These are phyloP conservation scores for Bromus sterilis DNA, from an alignment of 176 grass and related monocot species.

Conservation along the genomic window DNA sequence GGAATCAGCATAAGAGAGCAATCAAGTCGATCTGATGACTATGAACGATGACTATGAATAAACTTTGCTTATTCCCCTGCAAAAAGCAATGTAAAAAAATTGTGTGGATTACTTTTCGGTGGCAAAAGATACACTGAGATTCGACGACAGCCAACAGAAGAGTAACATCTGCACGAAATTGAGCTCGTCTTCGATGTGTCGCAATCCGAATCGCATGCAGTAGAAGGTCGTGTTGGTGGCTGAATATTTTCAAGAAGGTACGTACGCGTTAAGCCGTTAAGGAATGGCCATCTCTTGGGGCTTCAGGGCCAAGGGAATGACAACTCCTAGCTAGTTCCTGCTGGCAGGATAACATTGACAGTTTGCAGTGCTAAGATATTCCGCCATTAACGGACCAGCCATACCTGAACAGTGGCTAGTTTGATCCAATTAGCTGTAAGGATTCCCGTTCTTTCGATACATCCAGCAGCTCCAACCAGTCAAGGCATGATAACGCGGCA, in stretches of 20 bases:
- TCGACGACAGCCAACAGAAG: neutral
- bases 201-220: neutral
- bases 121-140: neutral
- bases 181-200: too few species aligned
- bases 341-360: too few species aligned
- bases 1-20: neutral
- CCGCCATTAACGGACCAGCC: too few species aligned
- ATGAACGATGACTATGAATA: neutral
- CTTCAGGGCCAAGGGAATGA: too few species aligned
- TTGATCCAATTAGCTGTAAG: too few species aligned
- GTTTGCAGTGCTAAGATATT: too few species aligned
- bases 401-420: too few species aligned
- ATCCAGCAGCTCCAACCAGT: too few species aligned
- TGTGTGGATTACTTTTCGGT: neutral
- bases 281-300: neutral
- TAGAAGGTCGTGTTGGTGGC: neutral
- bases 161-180: neutral
- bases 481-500: too few species aligned
- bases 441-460: too few species aligned
- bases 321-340: too few species aligned
- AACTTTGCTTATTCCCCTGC: neutral
- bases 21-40: neutral
- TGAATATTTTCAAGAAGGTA: neutral
- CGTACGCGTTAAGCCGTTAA: neutral
- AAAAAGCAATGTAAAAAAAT: neutral